Evolutionary conservation across 2,329 filamentous ascomycete species (phyloP).

Genomic region (Trichophyton mentagrophytes): DNA sequence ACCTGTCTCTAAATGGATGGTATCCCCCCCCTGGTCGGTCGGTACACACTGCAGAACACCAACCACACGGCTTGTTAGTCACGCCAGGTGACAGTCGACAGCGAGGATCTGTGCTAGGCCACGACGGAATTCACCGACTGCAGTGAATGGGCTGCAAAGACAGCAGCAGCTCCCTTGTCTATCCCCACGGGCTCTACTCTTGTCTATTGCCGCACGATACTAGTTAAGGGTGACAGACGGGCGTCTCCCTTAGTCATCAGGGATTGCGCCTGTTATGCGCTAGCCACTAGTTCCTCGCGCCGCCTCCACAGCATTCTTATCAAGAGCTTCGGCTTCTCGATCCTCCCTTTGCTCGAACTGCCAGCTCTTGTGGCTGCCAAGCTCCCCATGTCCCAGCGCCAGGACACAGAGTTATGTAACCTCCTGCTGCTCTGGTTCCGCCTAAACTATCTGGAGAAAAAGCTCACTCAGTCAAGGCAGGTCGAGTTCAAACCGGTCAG

Average conservation of each 20-base stretch:
- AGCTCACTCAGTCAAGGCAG: no score
- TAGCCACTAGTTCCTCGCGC: conserved; percentile 3
- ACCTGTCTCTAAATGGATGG: neutral
- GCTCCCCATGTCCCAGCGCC: neutral
- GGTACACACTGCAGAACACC: neutral
- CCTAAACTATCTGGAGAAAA: neutral
- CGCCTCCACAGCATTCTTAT: conserved; percentile 1
- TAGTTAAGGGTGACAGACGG: neutral
- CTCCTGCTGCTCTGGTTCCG: neutral
- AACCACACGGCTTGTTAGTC: neutral
- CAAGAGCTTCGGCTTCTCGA: conserved; percentile 3
- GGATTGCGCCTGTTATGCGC: conserved; percentile 4
- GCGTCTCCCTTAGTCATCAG: conserved; percentile 3
- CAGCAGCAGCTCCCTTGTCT: neutral
- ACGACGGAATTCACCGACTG: neutral
- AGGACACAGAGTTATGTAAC: neutral
- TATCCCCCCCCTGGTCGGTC: neutral
- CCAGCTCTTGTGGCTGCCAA: neutral
- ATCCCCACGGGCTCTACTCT: neutral
- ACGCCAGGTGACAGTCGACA: neutral
- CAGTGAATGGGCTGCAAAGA: no score
- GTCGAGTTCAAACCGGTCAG: neutral
- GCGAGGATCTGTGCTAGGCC: neutral
- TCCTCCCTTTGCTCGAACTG: neutral
- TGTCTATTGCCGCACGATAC: neutral